A percentile compares a stretch with the other conserved stretches of the same genome.
These are phyloP conservation scores for Arachis monticola DNA, from an alignment of 331 rosid species.

Conservation along the genomic window DNA sequence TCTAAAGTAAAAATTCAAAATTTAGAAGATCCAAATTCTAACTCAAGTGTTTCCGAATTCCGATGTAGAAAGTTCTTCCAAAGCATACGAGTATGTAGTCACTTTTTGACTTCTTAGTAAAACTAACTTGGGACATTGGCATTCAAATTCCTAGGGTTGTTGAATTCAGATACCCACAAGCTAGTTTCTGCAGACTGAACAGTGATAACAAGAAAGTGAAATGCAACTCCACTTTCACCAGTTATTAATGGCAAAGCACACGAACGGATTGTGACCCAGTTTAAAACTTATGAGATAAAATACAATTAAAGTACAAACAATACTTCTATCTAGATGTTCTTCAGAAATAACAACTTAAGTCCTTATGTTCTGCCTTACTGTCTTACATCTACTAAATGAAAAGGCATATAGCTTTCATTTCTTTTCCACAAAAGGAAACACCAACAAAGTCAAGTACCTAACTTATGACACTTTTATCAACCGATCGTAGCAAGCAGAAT, in stretches of 20 bases:
- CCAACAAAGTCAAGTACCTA: conserved; percentile 30
- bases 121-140: no score
- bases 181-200: no score
- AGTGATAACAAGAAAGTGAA: no score
- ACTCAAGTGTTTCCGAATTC: no score
- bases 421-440: conserved; percentile 28
- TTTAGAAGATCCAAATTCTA: no score
- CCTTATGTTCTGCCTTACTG: conserved; percentile 11
- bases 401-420: conserved; percentile 29
- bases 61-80: no score
- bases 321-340: conserved; percentile 16
- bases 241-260: not conserved
- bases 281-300: no score
- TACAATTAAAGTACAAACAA: conserved; percentile 18
- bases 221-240: not conserved
- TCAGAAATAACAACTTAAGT: conserved; percentile 20
- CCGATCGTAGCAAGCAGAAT: conserved; percentile 14
- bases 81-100: no score
- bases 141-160: no score
- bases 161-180: no score
- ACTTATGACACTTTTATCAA: conserved; percentile 21
- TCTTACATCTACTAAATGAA: conserved; percentile 17
- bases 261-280: conserved; percentile 21
- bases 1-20: no score
- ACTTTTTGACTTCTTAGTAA: no score